Percentiles rank a stretch among this genome's conserved stretches.
Evolutionary conservation across 129 eudicot species (phyloP).

Genomic region (Heracleum sosnowskyi): DNA sequence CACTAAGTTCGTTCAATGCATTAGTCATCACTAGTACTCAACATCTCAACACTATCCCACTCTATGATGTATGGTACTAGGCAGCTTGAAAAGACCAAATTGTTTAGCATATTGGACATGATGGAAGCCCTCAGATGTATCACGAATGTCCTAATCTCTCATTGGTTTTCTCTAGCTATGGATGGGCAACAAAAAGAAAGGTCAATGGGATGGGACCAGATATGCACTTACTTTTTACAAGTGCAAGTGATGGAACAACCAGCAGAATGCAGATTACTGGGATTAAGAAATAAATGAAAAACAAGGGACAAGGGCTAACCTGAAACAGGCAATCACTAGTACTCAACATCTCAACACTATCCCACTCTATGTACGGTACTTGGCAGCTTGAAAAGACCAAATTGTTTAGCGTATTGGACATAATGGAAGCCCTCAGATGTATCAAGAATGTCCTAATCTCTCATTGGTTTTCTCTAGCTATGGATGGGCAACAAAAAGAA

Average conservation of each 20-base stretch:
- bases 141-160: not conserved
- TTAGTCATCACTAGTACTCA: not conserved
- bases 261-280: not conserved
- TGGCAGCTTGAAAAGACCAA: too few species aligned
- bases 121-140: not conserved
- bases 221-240: not conserved
- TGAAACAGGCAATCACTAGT: conserved; percentile 1
- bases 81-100: too few species aligned
- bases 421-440: not conserved
- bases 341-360: not conserved
- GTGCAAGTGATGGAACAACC: not conserved
- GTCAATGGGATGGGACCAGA: too few species aligned
- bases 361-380: too few species aligned
- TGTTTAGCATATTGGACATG: not conserved
- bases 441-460: not conserved
- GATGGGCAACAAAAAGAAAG: not conserved
- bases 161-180: not conserved
- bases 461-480: not conserved
- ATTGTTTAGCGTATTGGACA: not conserved
- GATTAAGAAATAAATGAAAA: not conserved
- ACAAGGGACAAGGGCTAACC: conserved; percentile 28
- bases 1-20: not conserved
- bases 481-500: not conserved
- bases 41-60: not conserved
- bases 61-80: too few species aligned